phyloP scores from a whole-genome alignment of 441 rosid species.

The Gossypium gossypioides region DNA sequence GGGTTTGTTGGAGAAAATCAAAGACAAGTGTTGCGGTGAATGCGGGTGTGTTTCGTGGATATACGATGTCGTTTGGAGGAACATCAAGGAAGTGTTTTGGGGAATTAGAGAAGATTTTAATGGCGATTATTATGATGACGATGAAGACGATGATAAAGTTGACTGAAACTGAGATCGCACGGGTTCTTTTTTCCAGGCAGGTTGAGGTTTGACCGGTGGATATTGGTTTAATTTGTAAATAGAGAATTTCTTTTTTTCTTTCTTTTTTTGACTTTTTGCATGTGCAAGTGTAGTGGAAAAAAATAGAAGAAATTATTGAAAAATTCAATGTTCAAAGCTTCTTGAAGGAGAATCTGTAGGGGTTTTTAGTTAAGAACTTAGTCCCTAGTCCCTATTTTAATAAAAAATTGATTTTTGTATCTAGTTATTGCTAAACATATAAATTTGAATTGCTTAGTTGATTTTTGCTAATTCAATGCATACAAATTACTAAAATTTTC shows the following conservation, averaged over 20 bases:
- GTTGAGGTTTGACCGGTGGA: conserved; percentile 32
- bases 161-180: conserved; percentile 15
- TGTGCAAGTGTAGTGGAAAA: neutral
- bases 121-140: conserved; percentile 5
- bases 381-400: too few species aligned
- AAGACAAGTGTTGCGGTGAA: conserved; percentile 20
- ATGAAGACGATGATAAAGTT: conserved; percentile 19
- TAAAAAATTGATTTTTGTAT: too few species aligned
- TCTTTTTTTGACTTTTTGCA: neutral
- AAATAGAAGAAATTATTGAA: neutral
- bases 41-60: conserved; percentile 43
- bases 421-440: too few species aligned
- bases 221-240: conserved; percentile 22
- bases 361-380: too few species aligned
- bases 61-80: conserved; percentile 17
- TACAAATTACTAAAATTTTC: too few species aligned
- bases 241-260: neutral
- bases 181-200: neutral
- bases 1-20: conserved; percentile 22
- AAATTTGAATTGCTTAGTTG: too few species aligned
- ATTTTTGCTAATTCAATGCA: too few species aligned
- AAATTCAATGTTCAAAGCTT: neutral
- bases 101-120: neutral
- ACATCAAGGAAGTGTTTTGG: conserved; percentile 16
- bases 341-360: too few species aligned